Conservation (phyloP, 202 grass and related monocot species). For the Hordeum pubiflorum region DNA sequence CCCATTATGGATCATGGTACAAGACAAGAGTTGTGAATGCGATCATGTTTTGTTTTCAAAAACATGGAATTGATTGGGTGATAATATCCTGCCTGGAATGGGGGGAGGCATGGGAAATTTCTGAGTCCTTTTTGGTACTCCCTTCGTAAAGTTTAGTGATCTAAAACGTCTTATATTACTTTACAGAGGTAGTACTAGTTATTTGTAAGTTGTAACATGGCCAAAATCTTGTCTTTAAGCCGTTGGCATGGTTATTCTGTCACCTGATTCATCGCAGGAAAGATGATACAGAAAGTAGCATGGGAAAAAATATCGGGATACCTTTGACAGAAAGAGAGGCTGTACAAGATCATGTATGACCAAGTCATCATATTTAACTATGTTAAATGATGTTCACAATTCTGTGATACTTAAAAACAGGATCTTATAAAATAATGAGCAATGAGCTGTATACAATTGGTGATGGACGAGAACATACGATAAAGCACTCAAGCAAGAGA, state of each 20-base stretch:
- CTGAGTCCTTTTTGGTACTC: background rate
- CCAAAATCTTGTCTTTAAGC: background rate
- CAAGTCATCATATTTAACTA: background rate
- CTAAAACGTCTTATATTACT: too few species aligned
- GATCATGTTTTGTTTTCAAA: background rate
- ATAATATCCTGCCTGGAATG: conserved; percentile 1
- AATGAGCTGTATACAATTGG: background rate
- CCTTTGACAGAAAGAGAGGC: background rate
- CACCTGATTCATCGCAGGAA: background rate
- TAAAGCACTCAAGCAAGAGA: background rate
- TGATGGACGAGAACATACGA: background rate
- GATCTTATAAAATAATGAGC: background rate
- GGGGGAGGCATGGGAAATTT: background rate
- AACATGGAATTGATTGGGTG: background rate
- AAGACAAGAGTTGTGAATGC: background rate
- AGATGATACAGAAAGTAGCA: background rate
- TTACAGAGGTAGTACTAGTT: background rate
- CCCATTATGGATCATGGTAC: background rate
- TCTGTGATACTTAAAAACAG: background rate
- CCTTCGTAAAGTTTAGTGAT: too few species aligned
- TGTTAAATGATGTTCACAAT: background rate
- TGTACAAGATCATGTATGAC: background rate
- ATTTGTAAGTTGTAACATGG: background rate
- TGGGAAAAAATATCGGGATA: background rate
- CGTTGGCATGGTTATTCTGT: background rate